Percentiles rank a stretch among this genome's conserved stretches.
Conservation (phyloP, 148 eudicot species). For the Gaultheria prostrata region DNA sequence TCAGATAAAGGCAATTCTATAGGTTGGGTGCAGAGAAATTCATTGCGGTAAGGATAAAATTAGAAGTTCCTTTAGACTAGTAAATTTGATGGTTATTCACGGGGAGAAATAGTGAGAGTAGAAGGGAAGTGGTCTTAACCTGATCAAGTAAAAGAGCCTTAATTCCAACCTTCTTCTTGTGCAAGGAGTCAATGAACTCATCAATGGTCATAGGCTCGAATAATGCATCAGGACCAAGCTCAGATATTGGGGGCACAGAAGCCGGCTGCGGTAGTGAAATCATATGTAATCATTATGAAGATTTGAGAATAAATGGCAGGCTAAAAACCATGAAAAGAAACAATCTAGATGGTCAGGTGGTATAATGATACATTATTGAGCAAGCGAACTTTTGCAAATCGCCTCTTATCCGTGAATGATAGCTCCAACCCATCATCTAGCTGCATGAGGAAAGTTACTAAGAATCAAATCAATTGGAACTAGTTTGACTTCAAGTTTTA, state of each 20-base stretch:
- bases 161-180: slow-evolving; percentile 76
- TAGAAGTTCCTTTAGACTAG: not conserved
- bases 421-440: slow-evolving; percentile 92
- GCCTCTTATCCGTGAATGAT: slow-evolving; percentile 96
- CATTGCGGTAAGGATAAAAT: not conserved
- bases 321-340: not conserved
- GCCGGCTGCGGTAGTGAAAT: slow-evolving; percentile 52
- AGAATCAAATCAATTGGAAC: slow-evolving; percentile 7
- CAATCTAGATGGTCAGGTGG: not conserved
- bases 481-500: not conserved
- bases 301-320: not conserved
- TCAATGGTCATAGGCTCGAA: slow-evolving; percentile 68
- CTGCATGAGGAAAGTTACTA: slow-evolving; percentile 35
- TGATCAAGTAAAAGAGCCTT: slow-evolving; percentile 95
- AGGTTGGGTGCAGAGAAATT: not conserved
- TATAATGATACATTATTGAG: slow-evolving; percentile 57
- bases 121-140: slow-evolving; percentile 36
- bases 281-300: not conserved
- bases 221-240: slow-evolving; percentile 96
- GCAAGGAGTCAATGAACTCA: slow-evolving; percentile 53
- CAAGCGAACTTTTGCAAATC: slow-evolving; percentile 94
- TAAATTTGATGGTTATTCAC: not conserved
- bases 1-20: not conserved
- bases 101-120: not conserved
- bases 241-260: slow-evolving; percentile 78